Evolutionary conservation across 139 green algal species (phyloP), one percentile per base, ranked within the genome.

Genomic region (Pycnococcus provasolii): DNA sequence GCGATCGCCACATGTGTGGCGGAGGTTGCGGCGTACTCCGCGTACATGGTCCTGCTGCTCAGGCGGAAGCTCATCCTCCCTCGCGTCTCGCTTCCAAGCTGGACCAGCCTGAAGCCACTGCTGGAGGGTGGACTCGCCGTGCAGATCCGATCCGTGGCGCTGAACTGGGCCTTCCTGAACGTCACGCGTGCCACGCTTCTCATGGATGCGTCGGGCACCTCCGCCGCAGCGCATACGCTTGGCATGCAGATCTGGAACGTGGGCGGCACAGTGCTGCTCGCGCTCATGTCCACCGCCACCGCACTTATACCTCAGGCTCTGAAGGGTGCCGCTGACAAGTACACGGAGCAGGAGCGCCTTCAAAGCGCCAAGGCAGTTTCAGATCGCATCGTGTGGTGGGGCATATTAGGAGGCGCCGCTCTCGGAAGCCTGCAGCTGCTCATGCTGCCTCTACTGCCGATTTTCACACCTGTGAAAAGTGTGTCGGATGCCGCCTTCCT

Each of bases 161-260:
- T 64, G 40, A 73, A 73, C 37, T 48, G 59, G 15, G 60, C 67
- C 8, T 73, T 73, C 50, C 51, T 73, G 11, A 46, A 55, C 1
- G 67, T 73, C 13, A 66, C 45, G 57, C 40, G 57, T 11, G 47
- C 67, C 15, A 73, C 60, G 7, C 58, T 73, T 2, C 53, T 57
- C 6, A 66, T 73, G 67, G 67, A 73, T 40, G 37, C 42, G 2
- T 62, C 67, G 2, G 67, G 67, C 6, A 66, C 57, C 1, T 55
- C 67, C 2, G 67, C 67, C 2, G 67, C 67, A 13, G 67, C 67
- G 55, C 67, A 73, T 0, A 42, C 57, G 9, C 9, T 62, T 13
- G 9, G 9, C n/a, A 42, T 39, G n/a, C n/a, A 62, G n/a, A 9
- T 62, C 37, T 62, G 57, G 57, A 9, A 62, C 9, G 13, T 62